phyloP scores from a whole-genome alignment of 768 basidiomycete species.

The Pholiota microspora region DNA sequence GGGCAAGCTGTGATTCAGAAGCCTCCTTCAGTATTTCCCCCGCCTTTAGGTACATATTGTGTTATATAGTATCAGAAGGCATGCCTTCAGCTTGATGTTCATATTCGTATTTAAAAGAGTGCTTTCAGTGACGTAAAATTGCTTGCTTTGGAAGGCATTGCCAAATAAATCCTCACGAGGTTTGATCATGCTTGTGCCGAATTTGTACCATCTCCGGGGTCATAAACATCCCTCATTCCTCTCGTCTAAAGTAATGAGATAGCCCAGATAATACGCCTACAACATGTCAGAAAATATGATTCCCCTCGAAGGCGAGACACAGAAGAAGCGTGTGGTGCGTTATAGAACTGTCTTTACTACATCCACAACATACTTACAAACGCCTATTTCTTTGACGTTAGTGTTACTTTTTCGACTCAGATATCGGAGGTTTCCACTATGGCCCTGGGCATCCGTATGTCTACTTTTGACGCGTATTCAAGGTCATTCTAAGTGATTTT shows the following conservation, averaged over 20 bases:
- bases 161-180: conserved; percentile 20
- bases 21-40: not conserved
- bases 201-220: conserved; percentile 10
- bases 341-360: conserved; percentile 14
- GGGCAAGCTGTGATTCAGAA: conserved; percentile 52
- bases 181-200: conserved; percentile 10
- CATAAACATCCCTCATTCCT: conserved; percentile 8
- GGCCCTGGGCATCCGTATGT: conserved; percentile 93
- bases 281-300: conserved; percentile 51
- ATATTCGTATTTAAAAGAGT: no score
- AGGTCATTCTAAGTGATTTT: conserved; percentile 9
- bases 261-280: conserved; percentile 10
- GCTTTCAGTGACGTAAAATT: conserved; percentile 10
- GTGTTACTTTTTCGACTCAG: conserved; percentile 99
- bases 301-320: conserved; percentile 67
- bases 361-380: conserved; percentile 7
- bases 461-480: not conserved
- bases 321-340: conserved; percentile 87
- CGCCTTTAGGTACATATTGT: not conserved
- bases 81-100: no score
- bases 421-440: conserved; percentile 99
- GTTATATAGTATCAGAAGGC: not conserved
- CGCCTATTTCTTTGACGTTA: conserved; percentile 28
- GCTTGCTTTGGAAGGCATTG: conserved; percentile 15
- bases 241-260: conserved; percentile 16